A percentile compares a stretch with the other conserved stretches of the same genome.
Conservation (phyloP, 163 green algal species). For the Volvox carteri region DNA sequence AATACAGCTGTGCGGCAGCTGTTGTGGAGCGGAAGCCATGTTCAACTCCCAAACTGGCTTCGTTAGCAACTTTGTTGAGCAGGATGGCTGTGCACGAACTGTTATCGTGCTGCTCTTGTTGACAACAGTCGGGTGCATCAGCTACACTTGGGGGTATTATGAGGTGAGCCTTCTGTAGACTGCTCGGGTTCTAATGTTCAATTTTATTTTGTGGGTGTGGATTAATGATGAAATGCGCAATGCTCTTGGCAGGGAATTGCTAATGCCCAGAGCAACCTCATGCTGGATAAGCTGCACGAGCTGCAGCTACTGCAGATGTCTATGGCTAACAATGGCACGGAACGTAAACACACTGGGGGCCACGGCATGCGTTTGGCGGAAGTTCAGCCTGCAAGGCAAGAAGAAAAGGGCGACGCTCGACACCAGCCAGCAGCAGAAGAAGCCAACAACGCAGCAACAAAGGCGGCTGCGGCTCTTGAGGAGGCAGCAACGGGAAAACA, state of each 20-base stretch:
- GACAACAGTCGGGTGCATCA: slow-evolving; percentile 53
- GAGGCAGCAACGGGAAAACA: slow-evolving; percentile 11
- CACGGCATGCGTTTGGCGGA: slow-evolving; percentile 22
- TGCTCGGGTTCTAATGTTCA: background rate
- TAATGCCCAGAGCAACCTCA: slow-evolving; percentile 47
- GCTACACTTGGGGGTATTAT: slow-evolving; percentile 58
- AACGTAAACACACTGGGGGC: background rate
- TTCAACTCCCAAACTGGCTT: slow-evolving; percentile 40
- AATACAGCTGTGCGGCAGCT: slow-evolving; percentile 1
- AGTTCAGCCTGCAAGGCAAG: background rate
- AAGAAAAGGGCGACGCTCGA: too few relatives aligned
- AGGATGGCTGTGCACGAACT: slow-evolving; percentile 50
- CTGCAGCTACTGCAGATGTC: slow-evolving; percentile 39
- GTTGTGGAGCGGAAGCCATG: slow-evolving; percentile 23
- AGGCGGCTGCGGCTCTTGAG: slow-evolving; percentile 22
- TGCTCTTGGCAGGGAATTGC: slow-evolving; percentile 51
- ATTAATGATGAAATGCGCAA: too few relatives aligned
- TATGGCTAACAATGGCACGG: background rate
- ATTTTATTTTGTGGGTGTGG: too few relatives aligned
- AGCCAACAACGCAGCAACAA: background rate
- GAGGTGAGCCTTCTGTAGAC: slow-evolving; percentile 44
- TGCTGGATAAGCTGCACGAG: slow-evolving; percentile 51
- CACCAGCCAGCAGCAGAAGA: background rate
- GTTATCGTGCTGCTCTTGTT: slow-evolving; percentile 52
- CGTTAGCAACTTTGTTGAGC: slow-evolving; percentile 48